Evolutionary conservation across 768 basidiomycete genomes (phyloP), one percentile per base, ranked within the genome.

Genomic region (Pilatotrama ljubarskyi): DNA sequence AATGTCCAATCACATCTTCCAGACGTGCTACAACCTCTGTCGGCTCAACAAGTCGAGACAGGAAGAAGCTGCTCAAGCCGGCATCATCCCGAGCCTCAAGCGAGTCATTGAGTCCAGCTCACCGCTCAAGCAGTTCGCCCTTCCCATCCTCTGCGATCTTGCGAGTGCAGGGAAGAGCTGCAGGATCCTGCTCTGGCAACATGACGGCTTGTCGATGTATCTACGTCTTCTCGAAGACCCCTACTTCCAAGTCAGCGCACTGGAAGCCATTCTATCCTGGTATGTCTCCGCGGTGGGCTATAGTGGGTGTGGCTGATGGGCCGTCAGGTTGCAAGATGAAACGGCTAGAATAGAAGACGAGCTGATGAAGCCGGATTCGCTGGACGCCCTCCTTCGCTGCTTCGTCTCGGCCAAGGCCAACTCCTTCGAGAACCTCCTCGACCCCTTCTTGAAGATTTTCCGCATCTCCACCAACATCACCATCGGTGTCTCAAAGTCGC

Each of bases 1-100:
- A 83, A 91, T 98, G 74, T 89, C 93, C 50, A 98, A 98, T 64
- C 94, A 98, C 67, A 86, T 97, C 60, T 95, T 98, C 82, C 95
- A 97, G 74, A 94, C 95, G 2, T 93, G 95, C 68, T 98, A 93
- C 78, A 96, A 96, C 66, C 87, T 99, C 17, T 98, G 95, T 71
- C 86, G 95, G 6, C 77, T 99, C 60, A 95, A 95, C 75, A 97
- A 97, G 74, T 84, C 86, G 2, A 81, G 97, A 51, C 96, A 98
- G 72, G 97, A 98, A 74, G 97, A 98, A 73, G 95, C 97, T 13
- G 96, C 95, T 1, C 90, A 95, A 69, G 93, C 93, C 8, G 96
- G 95, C 11, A 93, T 97, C 58, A 87, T 99, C 24, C 95, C 97
- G 2, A 85, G 91, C 65, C 82, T 99, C 41, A 91, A 94, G 73